Evolutionary conservation across 805 yeast genomes (phyloP).

Genomic region (Dipodascopsis tothii): DNA sequence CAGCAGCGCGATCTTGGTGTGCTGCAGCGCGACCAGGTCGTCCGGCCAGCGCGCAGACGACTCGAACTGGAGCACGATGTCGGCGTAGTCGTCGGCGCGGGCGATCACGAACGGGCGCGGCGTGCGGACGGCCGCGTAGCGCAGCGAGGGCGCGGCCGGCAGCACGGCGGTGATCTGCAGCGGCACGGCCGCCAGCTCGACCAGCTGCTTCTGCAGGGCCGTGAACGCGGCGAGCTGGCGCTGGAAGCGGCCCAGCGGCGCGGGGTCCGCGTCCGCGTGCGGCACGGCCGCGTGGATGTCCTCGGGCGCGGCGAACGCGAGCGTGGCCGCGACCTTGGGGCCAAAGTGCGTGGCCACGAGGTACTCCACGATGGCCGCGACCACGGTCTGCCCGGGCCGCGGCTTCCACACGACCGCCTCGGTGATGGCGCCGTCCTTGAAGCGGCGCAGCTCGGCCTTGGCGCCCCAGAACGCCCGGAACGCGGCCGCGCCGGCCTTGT

Average conservation of each 20-base stretch:
- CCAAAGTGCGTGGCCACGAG: slow-evolving; percentile 57
- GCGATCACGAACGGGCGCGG: slow-evolving; percentile 57
- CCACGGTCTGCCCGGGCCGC: slow-evolving; percentile 40
- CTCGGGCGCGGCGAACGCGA: slow-evolving; percentile 32
- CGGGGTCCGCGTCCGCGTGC: slow-evolving; percentile 9
- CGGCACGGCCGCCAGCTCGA: slow-evolving; percentile 51
- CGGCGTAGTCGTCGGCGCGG: slow-evolving; percentile 46
- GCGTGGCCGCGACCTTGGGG: slow-evolving; percentile 31
- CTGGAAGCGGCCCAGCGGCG: slow-evolving; percentile 24
- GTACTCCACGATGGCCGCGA: slow-evolving; percentile 56
- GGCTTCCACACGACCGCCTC: slow-evolving; percentile 84
- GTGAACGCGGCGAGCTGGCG: slow-evolving; percentile 41
- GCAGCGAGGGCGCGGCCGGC: slow-evolving; percentile 66
- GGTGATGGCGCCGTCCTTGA: slow-evolving; percentile 83
- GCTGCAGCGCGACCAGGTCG: slow-evolving; percentile 74
- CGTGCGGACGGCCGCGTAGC: slow-evolving; percentile 66
- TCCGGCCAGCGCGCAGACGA: slow-evolving; percentile 93
- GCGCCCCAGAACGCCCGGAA: slow-evolving; percentile 88
- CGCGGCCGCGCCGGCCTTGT: slow-evolving; percentile 50
- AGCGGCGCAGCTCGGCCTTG: slow-evolving; percentile 76
- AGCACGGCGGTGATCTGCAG: slow-evolving; percentile 60
- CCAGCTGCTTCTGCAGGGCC: slow-evolving; percentile 41
- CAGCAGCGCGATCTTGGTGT: slow-evolving; percentile 83
- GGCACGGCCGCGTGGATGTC: slow-evolving; percentile 23
- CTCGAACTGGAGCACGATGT: slow-evolving; percentile 79